Evolutionary conservation across 768 basidiomycete genomes (phyloP), one percentile per base, ranked within the genome.

Genomic region (Rhodotorula diobovata): DNA sequence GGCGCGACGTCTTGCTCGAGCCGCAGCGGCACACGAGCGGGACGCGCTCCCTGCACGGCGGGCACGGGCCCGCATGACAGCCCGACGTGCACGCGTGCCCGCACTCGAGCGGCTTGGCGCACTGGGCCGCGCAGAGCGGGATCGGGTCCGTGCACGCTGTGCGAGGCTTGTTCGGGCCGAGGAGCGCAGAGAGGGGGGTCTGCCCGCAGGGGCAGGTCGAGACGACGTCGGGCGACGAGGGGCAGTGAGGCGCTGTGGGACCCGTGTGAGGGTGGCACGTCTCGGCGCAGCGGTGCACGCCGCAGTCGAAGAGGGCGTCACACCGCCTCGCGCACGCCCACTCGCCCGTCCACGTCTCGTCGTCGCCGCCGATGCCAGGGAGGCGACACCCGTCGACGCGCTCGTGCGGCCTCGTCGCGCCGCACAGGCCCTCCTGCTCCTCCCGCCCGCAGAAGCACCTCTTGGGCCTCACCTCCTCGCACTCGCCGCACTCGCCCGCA

Each of bases 21-120:
- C 93, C 94, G 71, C 96, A 98, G 41, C 96, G 85, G 79, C 96
- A 99, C 7, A 90, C 89, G 12, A 89, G 83, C 20, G 56, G 58
- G 43, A 21, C 34, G 15, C 39, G n/a, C 7, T 8, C 53, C 30
- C 32, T 12, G 28, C 58, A 59, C 2, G 58, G n/a, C 28, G 45
- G 45, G 34, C 32, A 48, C 18, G 45, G 21, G 23, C 60, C 45
- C 32, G 6, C 34, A 14, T 48, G 60, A 32, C 28, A 41, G 9
- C 15, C 12, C 6, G 32, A 11, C 21, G 11, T 10, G 43, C 55
- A 48, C 18, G 56, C 58, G 58, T 59, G 58, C 4, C 58, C 58
- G 58, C 58, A 59, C 7, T 28, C 16, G 41, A 59, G 58, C 39
- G 58, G 39, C 41, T 59, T 59, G 2, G 58, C n/a, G 58, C 58